Conservation (phyloP, 1,139 yeast genomes). For the Zhuliangozyma blackwelliae region DNA sequence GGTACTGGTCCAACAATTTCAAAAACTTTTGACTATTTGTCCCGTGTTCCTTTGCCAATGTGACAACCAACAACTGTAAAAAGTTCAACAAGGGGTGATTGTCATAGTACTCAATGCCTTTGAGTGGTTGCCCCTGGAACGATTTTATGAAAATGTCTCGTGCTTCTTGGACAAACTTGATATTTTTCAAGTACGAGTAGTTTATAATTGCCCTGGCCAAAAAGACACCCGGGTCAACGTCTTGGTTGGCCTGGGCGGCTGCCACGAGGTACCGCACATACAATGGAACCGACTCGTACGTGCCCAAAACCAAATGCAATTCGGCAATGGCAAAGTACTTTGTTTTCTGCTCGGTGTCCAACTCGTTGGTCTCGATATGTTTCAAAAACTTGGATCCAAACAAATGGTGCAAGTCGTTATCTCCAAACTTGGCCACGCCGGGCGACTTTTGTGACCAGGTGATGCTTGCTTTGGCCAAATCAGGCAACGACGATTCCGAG, state of each 20-base stretch:
- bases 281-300: constrained; percentile 50
- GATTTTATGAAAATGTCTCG: constrained; percentile 34
- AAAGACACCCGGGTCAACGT: constrained; percentile 46
- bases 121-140: constrained; percentile 10
- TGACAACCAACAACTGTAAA: constrained; percentile 60
- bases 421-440: constrained; percentile 56
- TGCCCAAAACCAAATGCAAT: constrained; percentile 65
- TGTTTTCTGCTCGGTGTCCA: constrained; percentile 22
- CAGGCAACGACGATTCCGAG: constrained; percentile 50
- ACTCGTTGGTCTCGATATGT: constrained; percentile 13
- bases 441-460: constrained; percentile 57
- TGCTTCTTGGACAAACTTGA: constrained; percentile 52
- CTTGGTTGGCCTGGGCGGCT: constrained; percentile 24
- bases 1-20: constrained; percentile 46
- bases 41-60: constrained; percentile 55
- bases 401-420: constrained; percentile 67
- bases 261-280: constrained; percentile 53
- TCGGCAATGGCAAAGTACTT: constrained; percentile 43
- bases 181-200: constrained; percentile 60
- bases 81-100: constrained; percentile 52
- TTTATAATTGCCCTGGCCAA: constrained; percentile 64
- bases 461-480: constrained; percentile 55
- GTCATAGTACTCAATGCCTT: constrained; percentile 18
- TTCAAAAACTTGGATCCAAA: constrained; percentile 63
- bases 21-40: constrained; percentile 43